These are phyloP conservation scores for Cercospora brassicicola DNA, from an alignment of 2,329 filamentous ascomycete species.

Conservation along the genomic window DNA sequence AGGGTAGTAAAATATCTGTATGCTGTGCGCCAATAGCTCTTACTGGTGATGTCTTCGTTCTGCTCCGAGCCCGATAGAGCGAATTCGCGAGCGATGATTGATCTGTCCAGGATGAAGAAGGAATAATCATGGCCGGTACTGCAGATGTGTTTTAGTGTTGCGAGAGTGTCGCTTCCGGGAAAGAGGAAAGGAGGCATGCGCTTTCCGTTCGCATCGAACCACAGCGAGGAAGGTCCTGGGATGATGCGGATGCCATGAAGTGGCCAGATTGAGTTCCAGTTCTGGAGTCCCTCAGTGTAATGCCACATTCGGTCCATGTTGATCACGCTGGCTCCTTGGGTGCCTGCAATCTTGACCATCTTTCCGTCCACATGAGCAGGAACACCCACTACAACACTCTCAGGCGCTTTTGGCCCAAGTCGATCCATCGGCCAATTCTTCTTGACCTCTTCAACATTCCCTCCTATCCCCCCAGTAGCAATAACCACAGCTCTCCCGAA, in stretches of 20 bases:
- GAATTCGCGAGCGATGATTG: background rate
- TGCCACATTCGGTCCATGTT: constrained; percentile 5
- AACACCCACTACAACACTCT: background rate
- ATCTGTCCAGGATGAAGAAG: background rate
- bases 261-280: constrained; percentile 1
- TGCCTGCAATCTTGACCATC: background rate
- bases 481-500: constrained; percentile 2
- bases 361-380: constrained; percentile 1
- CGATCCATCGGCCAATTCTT: constrained; percentile 1
- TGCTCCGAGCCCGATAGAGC: background rate
- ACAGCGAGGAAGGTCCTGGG: background rate
- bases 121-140: background rate
- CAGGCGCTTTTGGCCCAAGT: background rate
- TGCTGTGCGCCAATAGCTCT: background rate
- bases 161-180: background rate
- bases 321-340: background rate
- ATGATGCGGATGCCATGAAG: background rate
- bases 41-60: constrained; percentile 2
- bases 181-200: constrained; percentile 7
- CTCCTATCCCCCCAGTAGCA: background rate
- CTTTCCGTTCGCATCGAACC: background rate
- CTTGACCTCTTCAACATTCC: background rate
- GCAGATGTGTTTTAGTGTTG: background rate
- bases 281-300: constrained; percentile 3
- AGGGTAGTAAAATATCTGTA: background rate